Conservation (phyloP, 2,329 filamentous ascomycete species). For the Pyrenochaeta sp. region DNA sequence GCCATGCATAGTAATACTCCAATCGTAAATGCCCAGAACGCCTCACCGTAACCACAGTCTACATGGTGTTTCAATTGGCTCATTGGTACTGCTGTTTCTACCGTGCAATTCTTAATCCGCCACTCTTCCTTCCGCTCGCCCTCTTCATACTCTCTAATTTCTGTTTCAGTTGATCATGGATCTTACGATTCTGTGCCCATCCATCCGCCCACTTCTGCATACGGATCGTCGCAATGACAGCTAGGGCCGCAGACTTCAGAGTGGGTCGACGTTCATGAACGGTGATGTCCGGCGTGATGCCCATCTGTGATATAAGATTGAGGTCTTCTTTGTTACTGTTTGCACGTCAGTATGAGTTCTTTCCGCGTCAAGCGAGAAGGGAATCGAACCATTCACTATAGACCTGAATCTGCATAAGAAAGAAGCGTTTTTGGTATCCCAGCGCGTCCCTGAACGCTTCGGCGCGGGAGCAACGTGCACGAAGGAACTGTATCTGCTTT, state of each 20-base stretch:
- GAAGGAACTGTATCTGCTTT: constrained; percentile 91
- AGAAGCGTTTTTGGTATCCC: constrained; percentile 85
- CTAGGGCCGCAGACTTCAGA: constrained; percentile 58
- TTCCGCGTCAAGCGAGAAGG: not conserved
- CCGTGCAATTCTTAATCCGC: constrained; percentile 22
- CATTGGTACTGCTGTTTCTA: constrained; percentile 7
- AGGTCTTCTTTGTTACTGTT: constrained; percentile 91
- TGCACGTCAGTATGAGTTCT: constrained; percentile 21
- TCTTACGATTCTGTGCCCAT: constrained; percentile 61
- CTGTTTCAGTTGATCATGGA: constrained; percentile 56
- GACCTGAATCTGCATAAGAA: constrained; percentile 80
- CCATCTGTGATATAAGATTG: constrained; percentile 83
- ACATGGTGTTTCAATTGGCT: not conserved
- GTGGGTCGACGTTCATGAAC: constrained; percentile 56
- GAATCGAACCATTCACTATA: constrained; percentile 86
- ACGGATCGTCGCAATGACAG: constrained; percentile 60
- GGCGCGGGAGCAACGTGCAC: constrained; percentile 82
- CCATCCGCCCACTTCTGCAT: constrained; percentile 60
- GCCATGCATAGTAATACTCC: constrained; percentile 35
- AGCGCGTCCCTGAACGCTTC: constrained; percentile 80
- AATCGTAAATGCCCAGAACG: not conserved
- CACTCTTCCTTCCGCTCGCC: constrained; percentile 27
- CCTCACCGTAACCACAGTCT: not conserved
- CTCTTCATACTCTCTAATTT: constrained; percentile 57
- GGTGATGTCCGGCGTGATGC: constrained; percentile 64